Conservation (phyloP, 2,329 filamentous ascomycete genomes). For the Penicillium freii region DNA sequence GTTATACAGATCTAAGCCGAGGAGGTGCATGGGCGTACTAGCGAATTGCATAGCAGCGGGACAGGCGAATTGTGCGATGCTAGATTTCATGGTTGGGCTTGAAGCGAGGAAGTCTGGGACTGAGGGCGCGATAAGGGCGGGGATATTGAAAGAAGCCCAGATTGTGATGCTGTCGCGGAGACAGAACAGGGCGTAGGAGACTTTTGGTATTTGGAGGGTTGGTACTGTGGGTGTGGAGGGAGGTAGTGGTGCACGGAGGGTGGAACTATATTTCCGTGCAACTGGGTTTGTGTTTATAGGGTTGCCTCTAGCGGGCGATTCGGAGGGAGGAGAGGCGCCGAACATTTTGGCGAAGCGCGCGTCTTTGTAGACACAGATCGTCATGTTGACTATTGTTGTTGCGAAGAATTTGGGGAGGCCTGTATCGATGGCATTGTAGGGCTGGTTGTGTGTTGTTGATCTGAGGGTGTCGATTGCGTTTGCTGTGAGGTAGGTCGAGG, state of each 20-base stretch:
- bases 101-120: slow-evolving; percentile 56
- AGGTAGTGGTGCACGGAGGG: slow-evolving; percentile 10
- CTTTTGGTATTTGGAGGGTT: slow-evolving; percentile 57
- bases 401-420: slow-evolving; percentile 78
- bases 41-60: slow-evolving; percentile 76
- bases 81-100: slow-evolving; percentile 49
- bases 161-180: slow-evolving; percentile 83
- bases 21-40: slow-evolving; percentile 79
- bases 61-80: slow-evolving; percentile 74
- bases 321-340: slow-evolving; percentile 57
- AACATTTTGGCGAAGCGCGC: slow-evolving; percentile 81
- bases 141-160: slow-evolving; percentile 89
- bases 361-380: slow-evolving; percentile 86
- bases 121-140: slow-evolving; percentile 70
- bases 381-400: slow-evolving; percentile 78
- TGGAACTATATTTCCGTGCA: slow-evolving; percentile 4
- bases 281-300: slow-evolving; percentile 4
- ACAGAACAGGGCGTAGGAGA: slow-evolving; percentile 76
- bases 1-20: slow-evolving; percentile 86
- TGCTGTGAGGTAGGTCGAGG: slow-evolving; percentile 83
- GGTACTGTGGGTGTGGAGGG: neutral
- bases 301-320: slow-evolving; percentile 15
- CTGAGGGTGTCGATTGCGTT: slow-evolving; percentile 81
- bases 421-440: slow-evolving; percentile 63
- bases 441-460: slow-evolving; percentile 59